phyloP scores from a whole-genome alignment of 2,329 filamentous ascomycete genomes.

The Chrysoporthe puriensis region DNA sequence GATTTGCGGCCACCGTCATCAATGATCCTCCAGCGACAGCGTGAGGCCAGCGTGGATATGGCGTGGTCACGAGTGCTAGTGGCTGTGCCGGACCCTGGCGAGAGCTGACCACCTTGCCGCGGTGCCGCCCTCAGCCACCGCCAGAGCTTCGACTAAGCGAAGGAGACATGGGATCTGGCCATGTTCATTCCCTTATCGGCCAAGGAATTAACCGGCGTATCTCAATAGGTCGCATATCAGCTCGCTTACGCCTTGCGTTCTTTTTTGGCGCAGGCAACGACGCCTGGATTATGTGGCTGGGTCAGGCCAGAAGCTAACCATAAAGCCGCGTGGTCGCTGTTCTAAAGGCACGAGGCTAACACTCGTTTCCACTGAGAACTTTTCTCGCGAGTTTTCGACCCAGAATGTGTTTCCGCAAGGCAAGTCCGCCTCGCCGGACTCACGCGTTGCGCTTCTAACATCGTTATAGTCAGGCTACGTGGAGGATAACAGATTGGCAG shows the following conservation, averaged over 20 bases:
- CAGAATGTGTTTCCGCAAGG: conserved; percentile 22
- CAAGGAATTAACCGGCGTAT: not conserved
- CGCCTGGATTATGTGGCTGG: not conserved
- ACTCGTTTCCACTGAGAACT: not conserved
- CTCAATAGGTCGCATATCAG: not conserved
- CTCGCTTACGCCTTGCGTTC: not conserved
- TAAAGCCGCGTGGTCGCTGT: not conserved
- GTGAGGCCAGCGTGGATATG: not conserved
- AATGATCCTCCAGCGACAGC: not conserved
- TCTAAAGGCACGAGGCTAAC: not conserved
- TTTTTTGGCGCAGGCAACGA: not conserved
- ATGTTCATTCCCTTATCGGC: not conserved
- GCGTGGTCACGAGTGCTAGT: not conserved
- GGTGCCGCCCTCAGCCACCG: not conserved
- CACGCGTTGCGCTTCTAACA: not conserved
- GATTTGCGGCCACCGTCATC: not conserved
- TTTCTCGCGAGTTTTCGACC: not conserved
- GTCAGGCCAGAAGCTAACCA: not conserved
- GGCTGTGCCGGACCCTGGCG: conserved; percentile 14
- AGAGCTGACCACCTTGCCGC: not conserved
- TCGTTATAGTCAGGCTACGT: conserved; percentile 4
- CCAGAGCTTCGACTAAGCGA: not conserved
- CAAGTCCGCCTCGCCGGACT: not conserved
- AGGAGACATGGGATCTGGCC: not conserved
- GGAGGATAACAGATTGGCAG: conserved; percentile 6